Conservation (phyloP, 169 alveolate genomes). For the Pseudocohnilembus persalinus region DNA sequence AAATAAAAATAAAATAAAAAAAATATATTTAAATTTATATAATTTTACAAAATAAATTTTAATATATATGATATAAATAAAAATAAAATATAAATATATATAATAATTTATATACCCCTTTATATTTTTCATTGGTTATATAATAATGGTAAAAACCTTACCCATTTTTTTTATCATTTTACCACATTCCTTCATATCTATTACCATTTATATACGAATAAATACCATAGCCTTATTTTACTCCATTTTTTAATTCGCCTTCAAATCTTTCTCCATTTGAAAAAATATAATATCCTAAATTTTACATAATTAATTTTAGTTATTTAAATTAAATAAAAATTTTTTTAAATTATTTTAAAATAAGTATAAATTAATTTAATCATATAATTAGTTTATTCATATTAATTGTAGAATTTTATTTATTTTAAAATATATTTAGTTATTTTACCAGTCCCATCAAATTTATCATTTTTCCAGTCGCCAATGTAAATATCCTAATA, state of each 20-base stretch:
- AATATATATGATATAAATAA: too few species aligned
- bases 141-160: not conserved
- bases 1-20: too few species aligned
- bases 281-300: not conserved
- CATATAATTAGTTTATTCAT: too few species aligned
- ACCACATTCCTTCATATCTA: constrained; percentile 33
- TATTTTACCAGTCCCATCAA: not conserved
- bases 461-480: not conserved
- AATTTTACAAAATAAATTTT: too few species aligned
- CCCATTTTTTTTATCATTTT: not conserved
- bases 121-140: not conserved
- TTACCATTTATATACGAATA: constrained; percentile 32
- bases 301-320: too few species aligned
- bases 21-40: too few species aligned
- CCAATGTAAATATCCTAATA: not conserved
- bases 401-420: too few species aligned
- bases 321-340: too few species aligned
- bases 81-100: too few species aligned
- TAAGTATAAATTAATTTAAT: too few species aligned
- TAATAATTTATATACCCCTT: not conserved
- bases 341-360: too few species aligned
- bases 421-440: too few species aligned
- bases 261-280: not conserved
- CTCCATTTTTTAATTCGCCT: constrained; percentile 31
- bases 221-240: constrained; percentile 32